Conservation (phyloP, 331 rosid species). For the Malus hybrid region DNA sequence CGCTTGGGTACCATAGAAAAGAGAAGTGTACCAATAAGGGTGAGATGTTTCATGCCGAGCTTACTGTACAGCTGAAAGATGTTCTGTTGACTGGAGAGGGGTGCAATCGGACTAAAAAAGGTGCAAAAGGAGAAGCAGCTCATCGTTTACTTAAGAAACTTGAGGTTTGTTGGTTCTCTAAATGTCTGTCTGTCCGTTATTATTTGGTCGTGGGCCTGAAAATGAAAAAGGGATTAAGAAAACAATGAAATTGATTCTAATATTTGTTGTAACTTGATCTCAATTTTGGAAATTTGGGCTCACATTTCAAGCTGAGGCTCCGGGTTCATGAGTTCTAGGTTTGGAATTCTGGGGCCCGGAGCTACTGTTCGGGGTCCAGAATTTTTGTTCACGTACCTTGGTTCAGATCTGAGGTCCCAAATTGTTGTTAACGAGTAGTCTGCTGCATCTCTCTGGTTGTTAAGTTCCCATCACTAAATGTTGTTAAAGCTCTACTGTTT, state of each 20-base stretch:
- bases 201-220: background rate
- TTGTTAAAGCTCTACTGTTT: background rate
- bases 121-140: conserved; percentile 85
- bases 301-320: background rate
- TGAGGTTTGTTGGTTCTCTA: conserved; percentile 48
- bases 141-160: conserved; percentile 54
- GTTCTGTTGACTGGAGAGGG: conserved; percentile 50
- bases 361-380: background rate
- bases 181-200: background rate
- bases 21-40: conserved; percentile 49
- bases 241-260: background rate
- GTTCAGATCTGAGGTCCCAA: background rate
- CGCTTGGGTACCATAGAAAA: conserved; percentile 60
- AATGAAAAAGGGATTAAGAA: background rate
- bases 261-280: background rate
- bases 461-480: background rate
- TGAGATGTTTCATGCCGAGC: conserved; percentile 33
- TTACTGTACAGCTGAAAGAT: conserved; percentile 62
- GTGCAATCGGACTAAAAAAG: conserved; percentile 36
- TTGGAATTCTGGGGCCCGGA: background rate
- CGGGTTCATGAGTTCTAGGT: background rate
- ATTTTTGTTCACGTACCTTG: background rate
- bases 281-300: background rate
- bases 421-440: background rate
- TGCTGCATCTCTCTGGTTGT: background rate